Evolutionary conservation across 495 filamentous ascomycete genomes (phyloP).

Genomic region (Neurospora sp.): DNA sequence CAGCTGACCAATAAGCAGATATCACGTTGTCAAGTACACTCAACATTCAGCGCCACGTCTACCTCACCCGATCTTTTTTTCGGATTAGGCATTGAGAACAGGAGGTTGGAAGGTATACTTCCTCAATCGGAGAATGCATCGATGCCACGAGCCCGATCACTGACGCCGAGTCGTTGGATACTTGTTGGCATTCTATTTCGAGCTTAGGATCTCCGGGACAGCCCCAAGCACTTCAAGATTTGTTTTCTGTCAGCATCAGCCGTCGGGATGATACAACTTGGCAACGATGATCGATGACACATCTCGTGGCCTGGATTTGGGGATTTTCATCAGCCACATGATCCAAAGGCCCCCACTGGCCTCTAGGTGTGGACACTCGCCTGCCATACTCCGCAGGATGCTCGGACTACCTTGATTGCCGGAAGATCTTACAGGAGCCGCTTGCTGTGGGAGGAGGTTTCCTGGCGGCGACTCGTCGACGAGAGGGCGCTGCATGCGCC

Average conservation of each 20-base stretch:
- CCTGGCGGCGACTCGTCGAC: not conserved
- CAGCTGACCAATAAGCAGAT: not conserved
- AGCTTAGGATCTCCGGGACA: not conserved
- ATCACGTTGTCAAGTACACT: not conserved
- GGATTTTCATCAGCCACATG: not conserved
- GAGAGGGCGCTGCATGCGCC: not conserved
- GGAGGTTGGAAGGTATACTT: not conserved
- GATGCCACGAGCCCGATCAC: not conserved
- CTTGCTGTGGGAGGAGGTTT: not conserved
- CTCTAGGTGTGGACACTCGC: not conserved
- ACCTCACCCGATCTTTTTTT: not conserved
- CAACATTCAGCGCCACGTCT: not conserved
- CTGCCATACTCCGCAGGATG: not conserved
- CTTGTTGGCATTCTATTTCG: not conserved
- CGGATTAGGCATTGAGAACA: not conserved
- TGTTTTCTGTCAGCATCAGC: not conserved
- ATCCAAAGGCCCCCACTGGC: not conserved
- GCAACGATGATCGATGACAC: not conserved
- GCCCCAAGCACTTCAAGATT: not conserved
- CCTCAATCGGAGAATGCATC: not conserved
- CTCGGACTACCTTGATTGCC: not conserved
- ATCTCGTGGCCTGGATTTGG: not conserved
- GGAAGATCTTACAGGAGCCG: not conserved
- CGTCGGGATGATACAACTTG: not conserved
- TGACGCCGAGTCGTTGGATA: not conserved